These are phyloP conservation scores for Dalbergia cultrata DNA, from an alignment of 306 rosid species.

Conservation along the genomic window DNA sequence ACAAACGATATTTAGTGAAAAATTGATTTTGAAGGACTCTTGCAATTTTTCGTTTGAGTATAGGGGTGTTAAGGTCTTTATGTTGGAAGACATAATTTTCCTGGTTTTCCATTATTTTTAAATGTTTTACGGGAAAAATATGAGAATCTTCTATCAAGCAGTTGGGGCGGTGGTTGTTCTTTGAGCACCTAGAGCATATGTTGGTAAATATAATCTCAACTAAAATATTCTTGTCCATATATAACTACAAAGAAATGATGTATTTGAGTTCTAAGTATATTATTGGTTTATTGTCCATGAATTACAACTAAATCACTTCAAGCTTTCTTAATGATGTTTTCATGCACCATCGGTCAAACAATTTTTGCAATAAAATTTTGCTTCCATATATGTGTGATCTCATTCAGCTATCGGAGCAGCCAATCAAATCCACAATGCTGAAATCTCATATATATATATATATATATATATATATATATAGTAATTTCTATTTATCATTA, in stretches of 20 bases:
- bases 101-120: neutral
- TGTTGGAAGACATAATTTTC: neutral
- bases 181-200: neutral
- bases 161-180: neutral
- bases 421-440: neutral
- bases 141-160: neutral
- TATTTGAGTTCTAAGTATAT: neutral
- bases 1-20: too few relatives aligned
- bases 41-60: too few relatives aligned
- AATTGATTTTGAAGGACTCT: too few relatives aligned
- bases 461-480: neutral
- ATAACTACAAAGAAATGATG: constrained; percentile 24
- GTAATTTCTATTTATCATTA: too few relatives aligned
- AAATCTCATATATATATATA: constrained; percentile 4
- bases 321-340: constrained; percentile 24
- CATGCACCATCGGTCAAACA: constrained; percentile 25
- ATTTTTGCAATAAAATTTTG: constrained; percentile 3
- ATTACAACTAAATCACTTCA: constrained; percentile 9
- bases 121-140: neutral
- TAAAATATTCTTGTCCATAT: constrained; percentile 14
- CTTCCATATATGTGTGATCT: constrained; percentile 1
- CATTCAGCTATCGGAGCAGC: neutral
- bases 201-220: constrained; percentile 23
- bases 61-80: neutral
- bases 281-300: neutral